A percentile compares a stretch with the other conserved stretches of the same genome.
These are phyloP conservation scores for Erodium chrysanthum DNA, from an alignment of 441 rosid genomes.

Conservation along the genomic window DNA sequence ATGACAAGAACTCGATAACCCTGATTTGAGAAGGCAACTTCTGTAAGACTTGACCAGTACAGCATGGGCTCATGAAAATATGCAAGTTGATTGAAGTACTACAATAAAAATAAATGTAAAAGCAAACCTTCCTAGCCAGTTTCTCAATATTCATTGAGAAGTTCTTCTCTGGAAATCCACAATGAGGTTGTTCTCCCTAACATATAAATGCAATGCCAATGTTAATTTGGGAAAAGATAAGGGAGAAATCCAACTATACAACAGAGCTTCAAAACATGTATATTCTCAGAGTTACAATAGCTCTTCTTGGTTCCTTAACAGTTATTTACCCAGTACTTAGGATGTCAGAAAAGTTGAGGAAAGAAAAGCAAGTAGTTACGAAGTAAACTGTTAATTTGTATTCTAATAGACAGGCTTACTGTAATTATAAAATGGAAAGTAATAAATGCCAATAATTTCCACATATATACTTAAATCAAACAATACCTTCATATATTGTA, in stretches of 20 bases:
- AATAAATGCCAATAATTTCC: slow-evolving; percentile 4
- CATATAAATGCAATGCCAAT: slow-evolving; percentile 19
- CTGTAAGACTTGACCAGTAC: slow-evolving; percentile 16
- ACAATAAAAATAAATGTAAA: slow-evolving; percentile 13
- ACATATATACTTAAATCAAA: slow-evolving; percentile 13
- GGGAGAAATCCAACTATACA: background rate
- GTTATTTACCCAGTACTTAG: background rate
- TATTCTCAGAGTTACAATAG: background rate
- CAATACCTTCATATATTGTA: slow-evolving; percentile 96
- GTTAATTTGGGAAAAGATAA: slow-evolving; percentile 13
- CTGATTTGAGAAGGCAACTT: slow-evolving; percentile 38
- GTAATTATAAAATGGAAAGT: background rate
- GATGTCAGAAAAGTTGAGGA: background rate
- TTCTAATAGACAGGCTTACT: background rate
- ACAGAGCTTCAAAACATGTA: background rate
- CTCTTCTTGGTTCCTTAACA: background rate
- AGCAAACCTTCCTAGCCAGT: slow-evolving; percentile 79
- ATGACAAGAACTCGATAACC: slow-evolving; percentile 91
- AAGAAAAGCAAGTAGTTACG: background rate
- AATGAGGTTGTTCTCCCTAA: slow-evolving; percentile 99
- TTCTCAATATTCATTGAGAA: slow-evolving; percentile 82
- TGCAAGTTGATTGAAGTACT: slow-evolving; percentile 8
- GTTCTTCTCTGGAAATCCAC: slow-evolving; percentile 98
- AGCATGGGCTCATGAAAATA: slow-evolving; percentile 16
- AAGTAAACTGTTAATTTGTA: background rate